A percentile compares a stretch with the other conserved stretches of the same genome.
Evolutionary conservation across 148 eudicot genomes (phyloP).

Genomic region (Chenopodium suecicum): DNA sequence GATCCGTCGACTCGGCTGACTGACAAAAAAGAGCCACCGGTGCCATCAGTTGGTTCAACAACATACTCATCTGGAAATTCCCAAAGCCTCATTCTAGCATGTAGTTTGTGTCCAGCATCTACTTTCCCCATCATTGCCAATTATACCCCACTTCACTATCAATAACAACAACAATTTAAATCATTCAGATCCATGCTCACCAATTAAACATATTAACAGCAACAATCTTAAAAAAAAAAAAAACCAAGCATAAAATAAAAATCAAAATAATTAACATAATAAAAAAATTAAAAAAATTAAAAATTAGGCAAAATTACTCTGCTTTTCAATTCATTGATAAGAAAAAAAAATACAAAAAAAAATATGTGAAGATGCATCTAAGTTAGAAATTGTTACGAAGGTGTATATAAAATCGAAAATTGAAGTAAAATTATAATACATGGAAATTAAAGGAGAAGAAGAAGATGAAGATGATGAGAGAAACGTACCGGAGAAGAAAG

Average conservation of each 20-base stretch:
- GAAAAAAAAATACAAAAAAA: no score
- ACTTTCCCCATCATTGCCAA: constrained; percentile 57
- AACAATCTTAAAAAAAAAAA: not conserved
- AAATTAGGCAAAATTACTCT: no score
- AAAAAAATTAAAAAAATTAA: no score
- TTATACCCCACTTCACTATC: constrained; percentile 22
- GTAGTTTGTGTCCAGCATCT: constrained; percentile 59
- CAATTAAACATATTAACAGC: not conserved
- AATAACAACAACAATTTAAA: constrained; percentile 12
- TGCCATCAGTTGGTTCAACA: constrained; percentile 85
- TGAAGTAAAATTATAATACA: no score
- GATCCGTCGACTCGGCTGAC: constrained; percentile 86
- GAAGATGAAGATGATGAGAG: not conserved
- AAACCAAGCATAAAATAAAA: not conserved
- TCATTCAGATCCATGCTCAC: not conserved
- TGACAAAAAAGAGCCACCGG: constrained; percentile 56
- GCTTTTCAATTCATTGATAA: no score
- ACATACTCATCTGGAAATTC: constrained; percentile 85
- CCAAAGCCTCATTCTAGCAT: constrained; percentile 83
- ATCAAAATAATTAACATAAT: not conserved
- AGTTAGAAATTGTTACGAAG: no score
- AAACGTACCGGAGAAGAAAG: not conserved
- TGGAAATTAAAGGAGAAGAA: not conserved
- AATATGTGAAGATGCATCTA: no score
- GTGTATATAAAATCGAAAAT: no score